Evolutionary conservation across 208 protist species (phyloP).

Genomic region (Plasmodiophora brassicae): DNA sequence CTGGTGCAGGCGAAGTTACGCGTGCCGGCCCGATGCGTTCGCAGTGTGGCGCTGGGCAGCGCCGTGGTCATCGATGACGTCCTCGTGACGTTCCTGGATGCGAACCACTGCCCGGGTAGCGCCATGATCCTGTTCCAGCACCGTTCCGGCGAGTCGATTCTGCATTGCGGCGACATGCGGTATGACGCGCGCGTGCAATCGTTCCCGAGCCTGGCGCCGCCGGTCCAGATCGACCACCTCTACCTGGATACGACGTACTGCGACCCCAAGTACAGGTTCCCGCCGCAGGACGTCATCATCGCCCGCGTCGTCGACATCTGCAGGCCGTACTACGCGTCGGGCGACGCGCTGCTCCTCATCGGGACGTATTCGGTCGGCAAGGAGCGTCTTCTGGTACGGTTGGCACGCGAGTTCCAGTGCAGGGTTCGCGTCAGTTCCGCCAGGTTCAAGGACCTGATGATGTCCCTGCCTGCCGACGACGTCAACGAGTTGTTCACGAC

Average conservation of each 20-base stretch:
- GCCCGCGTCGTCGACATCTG: neutral
- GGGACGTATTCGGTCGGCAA: neutral
- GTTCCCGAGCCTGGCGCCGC: slow-evolving; percentile 37
- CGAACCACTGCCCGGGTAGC: slow-evolving; percentile 81
- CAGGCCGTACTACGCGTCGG: neutral
- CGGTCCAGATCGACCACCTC: slow-evolving; percentile 60
- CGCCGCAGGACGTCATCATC: slow-evolving; percentile 61
- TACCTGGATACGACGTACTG: slow-evolving; percentile 87
- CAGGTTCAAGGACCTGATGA: neutral
- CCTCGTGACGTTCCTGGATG: slow-evolving; percentile 63
- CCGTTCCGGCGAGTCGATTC: slow-evolving; percentile 58
- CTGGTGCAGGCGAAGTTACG: slow-evolving; percentile 60
- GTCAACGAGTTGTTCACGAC: neutral
- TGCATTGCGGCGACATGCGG: slow-evolving; percentile 86
- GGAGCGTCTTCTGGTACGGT: neutral
- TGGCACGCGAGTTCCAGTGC: slow-evolving; percentile 2
- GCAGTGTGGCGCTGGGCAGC: slow-evolving; percentile 57
- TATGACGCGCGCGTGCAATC: slow-evolving; percentile 69
- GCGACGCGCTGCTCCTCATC: neutral
- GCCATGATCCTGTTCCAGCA: slow-evolving; percentile 77
- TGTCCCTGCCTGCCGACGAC: neutral
- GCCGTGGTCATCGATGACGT: slow-evolving; percentile 64
- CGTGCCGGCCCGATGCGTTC: slow-evolving; percentile 55
- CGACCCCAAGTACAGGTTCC: slow-evolving; percentile 69
- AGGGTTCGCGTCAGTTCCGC: neutral